Base-by-base conservation (phyloP, 2,329 filamentous ascomycete genomes). In the Cladophialophora psammophila region DNA sequence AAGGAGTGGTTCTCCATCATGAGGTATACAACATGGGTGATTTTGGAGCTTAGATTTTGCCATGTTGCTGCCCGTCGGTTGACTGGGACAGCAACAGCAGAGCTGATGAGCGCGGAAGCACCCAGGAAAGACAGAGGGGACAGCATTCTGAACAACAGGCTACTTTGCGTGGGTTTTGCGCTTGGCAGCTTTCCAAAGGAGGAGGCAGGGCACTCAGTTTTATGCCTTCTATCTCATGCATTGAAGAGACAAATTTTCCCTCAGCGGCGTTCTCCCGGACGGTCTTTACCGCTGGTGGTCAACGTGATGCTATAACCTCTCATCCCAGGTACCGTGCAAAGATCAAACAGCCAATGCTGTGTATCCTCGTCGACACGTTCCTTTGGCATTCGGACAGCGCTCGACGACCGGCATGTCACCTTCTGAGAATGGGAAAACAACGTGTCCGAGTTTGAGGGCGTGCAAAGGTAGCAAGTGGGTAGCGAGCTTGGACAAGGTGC, bases 1-100 rank as follows among this genome's bases (percentile, higher is more conserved):
- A 69, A 66, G 40, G 60, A 64, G 40, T 65, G 63, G 55, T 69
- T 69, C 57, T 69, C 67, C 58, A 69, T 34, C 67, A 64, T 69
- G 10, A 69, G 57, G 26, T 64, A 66, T 5, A 69, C 63, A 9
- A 69, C 67, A 54, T 64, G 60, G 3, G 55, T 66, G 67, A 69
- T 69, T 55, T 69, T 69, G 34, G 60, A 64, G 60, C 67, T 69
- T 20, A 69, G 53, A 20, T 38, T 45, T n/a, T 3, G 6, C 67
- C 67, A 69, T 63, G 26, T 55, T 36, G 64, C 48, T n/a, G 53
- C 36, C 26, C 48, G 59, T 26, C 62, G 60, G 35, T 34, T 55
- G 4, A 66, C 50, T 3, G 67, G 67, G n/a, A 20, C 38, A 31
- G 60, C 67, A 38, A 61, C 26, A 42, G 64, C 55, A n/a, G 57